Conservation (phyloP, 768 basidiomycete species). For the Trametes coccinea region DNA sequence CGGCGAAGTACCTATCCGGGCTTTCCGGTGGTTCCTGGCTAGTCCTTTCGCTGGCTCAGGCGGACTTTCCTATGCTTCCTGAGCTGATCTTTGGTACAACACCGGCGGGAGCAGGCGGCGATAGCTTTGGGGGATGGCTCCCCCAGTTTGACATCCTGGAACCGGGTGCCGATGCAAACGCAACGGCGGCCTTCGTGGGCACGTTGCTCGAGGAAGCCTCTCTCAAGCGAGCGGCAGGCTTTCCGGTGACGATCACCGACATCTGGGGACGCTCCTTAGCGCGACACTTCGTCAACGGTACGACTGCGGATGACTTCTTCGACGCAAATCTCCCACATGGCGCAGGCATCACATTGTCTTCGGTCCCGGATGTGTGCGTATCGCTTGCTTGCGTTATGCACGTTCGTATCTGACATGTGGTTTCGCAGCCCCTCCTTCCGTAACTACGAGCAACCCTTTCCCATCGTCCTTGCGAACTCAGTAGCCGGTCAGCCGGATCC, state of each 20-base stretch:
- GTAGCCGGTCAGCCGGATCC: constrained; percentile 45
- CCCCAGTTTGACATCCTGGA: constrained; percentile 44
- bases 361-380: constrained; percentile 42
- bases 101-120: constrained; percentile 53
- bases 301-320: constrained; percentile 58
- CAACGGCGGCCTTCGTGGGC: constrained; percentile 53
- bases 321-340: constrained; percentile 60
- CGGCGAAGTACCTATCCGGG: constrained; percentile 53
- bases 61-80: constrained; percentile 57
- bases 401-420: neutral
- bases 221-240: constrained; percentile 50
- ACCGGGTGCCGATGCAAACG: constrained; percentile 50
- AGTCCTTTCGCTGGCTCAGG: constrained; percentile 60
- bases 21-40: constrained; percentile 68
- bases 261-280: constrained; percentile 65
- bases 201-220: constrained; percentile 55
- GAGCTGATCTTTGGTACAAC: constrained; percentile 60
- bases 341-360: constrained; percentile 72
- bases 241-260: constrained; percentile 47
- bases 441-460: constrained; percentile 57
- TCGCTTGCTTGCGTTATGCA: neutral
- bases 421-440: constrained; percentile 49
- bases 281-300: constrained; percentile 74
- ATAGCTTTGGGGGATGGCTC: constrained; percentile 55
- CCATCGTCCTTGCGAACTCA: constrained; percentile 63